Conservation (phyloP, 805 yeast genomes). For the Metschnikowia kunwiensis region DNA sequence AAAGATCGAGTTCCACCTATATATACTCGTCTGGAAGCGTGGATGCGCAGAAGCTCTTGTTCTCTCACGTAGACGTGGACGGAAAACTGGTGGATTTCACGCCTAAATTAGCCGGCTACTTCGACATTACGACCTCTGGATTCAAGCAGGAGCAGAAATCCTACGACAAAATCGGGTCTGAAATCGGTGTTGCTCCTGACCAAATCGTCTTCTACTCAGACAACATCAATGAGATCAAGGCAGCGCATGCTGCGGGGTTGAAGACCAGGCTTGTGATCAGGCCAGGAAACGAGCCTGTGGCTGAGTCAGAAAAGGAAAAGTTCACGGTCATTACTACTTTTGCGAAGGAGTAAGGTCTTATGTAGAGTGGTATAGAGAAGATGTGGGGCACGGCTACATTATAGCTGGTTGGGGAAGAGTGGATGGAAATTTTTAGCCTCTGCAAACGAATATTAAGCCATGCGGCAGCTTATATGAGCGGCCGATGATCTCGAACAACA, state of each 20-base stretch:
- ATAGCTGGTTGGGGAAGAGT: no score
- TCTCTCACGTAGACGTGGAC: conserved; percentile 51
- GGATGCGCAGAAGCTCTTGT: conserved; percentile 78
- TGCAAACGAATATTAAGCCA: no score
- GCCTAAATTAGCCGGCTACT: conserved; percentile 58
- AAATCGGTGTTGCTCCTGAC: conserved; percentile 32
- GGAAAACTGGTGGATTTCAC: conserved; percentile 51
- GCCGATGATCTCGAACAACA: no score
- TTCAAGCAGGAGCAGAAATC: conserved; percentile 57
- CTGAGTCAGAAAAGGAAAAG: conserved; percentile 28
- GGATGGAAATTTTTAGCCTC: no score
- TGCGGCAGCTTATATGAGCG: no score
- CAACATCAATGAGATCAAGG: conserved; percentile 70
- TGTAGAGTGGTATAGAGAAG: no score
- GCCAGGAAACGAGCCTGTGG: conserved; percentile 67
- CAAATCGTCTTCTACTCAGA: conserved; percentile 72
- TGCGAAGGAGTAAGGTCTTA: conserved; percentile 3
- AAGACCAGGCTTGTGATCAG: conserved; percentile 56
- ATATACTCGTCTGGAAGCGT: conserved; percentile 91
- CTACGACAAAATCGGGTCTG: conserved; percentile 52
- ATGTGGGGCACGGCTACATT: no score
- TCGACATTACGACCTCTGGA: conserved; percentile 84
- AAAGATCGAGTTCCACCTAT: conserved; percentile 40
- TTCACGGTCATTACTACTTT: conserved; percentile 9
- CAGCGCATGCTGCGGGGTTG: conserved; percentile 69